Conservation (phyloP, 768 basidiomycete species). For the button mushroom (Agaricus bisporus) region DNA sequence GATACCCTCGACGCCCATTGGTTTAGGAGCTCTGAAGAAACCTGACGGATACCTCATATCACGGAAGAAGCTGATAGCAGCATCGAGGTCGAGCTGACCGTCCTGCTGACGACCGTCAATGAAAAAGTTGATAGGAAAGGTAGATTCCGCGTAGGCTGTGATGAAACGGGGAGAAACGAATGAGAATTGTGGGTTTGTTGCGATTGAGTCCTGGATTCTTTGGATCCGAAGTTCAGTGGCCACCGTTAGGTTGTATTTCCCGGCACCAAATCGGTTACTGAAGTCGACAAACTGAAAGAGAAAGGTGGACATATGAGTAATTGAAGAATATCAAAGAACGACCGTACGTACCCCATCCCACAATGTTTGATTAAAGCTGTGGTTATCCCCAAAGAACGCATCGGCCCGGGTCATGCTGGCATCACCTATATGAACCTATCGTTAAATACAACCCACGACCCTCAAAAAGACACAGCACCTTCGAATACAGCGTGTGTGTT, state of each 20-base stretch:
- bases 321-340: not conserved
- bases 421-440: constrained; percentile 5
- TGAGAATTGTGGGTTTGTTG: constrained; percentile 14
- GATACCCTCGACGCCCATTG: constrained; percentile 1
- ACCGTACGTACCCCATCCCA: constrained; percentile 14
- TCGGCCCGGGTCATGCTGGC: constrained; percentile 14
- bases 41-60: constrained; percentile 11
- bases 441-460: not conserved
- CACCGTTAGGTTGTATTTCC: constrained; percentile 15
- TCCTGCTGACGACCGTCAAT: constrained; percentile 14
- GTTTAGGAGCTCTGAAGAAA: constrained; percentile 10
- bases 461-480: not conserved
- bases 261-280: constrained; percentile 14
- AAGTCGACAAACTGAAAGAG: constrained; percentile 10
- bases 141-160: constrained; percentile 16
- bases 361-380: constrained; percentile 17
- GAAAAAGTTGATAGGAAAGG: constrained; percentile 14
- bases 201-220: constrained; percentile 17
- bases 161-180: constrained; percentile 14
- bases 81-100: constrained; percentile 10
- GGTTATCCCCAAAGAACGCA: constrained; percentile 16
- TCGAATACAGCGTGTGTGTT: constrained; percentile 15
- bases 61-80: constrained; percentile 15
- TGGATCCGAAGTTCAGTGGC: constrained; percentile 12
- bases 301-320: not conserved